phyloP scores from a whole-genome alignment of 129 eudicot genomes.

The Rutidosis leptorrhynchoides region DNA sequence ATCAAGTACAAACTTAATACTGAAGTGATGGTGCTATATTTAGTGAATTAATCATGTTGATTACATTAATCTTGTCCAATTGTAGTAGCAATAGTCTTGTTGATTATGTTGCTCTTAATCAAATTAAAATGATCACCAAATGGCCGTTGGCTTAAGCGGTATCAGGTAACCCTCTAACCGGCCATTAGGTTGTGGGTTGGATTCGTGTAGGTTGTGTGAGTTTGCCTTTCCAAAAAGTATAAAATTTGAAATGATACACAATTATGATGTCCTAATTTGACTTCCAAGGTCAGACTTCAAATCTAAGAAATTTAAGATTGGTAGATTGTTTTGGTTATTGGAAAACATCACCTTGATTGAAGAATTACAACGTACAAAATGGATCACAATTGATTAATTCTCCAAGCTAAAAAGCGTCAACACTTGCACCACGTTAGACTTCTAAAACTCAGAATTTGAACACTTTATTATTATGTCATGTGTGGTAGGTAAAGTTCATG shows the following conservation, averaged over 20 bases:
- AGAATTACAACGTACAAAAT: neutral
- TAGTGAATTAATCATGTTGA: neutral
- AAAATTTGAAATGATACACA: too few species aligned
- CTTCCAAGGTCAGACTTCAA: neutral
- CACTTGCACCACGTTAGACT: neutral
- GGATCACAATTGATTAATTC: neutral
- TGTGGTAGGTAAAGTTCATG: slow-evolving; percentile 41
- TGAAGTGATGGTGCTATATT: neutral
- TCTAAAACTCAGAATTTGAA: neutral
- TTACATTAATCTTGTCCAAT: neutral
- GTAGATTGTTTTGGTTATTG: neutral
- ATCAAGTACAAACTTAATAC: neutral
- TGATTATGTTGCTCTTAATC: neutral
- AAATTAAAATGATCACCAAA: neutral
- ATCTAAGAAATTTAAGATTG: neutral
- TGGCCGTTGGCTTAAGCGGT: too few species aligned
- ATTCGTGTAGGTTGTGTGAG: too few species aligned
- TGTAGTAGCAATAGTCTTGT: neutral
- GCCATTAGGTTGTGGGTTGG: too few species aligned
- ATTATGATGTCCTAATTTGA: slow-evolving; percentile 1
- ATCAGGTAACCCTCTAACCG: too few species aligned
- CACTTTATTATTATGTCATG: slow-evolving; percentile 7
- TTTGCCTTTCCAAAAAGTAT: too few species aligned
- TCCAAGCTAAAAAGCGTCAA: neutral
- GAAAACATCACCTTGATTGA: neutral